Evolutionary conservation across 2,329 filamentous ascomycete genomes (phyloP).

Genomic region (Hymenoscyphus infarciens): DNA sequence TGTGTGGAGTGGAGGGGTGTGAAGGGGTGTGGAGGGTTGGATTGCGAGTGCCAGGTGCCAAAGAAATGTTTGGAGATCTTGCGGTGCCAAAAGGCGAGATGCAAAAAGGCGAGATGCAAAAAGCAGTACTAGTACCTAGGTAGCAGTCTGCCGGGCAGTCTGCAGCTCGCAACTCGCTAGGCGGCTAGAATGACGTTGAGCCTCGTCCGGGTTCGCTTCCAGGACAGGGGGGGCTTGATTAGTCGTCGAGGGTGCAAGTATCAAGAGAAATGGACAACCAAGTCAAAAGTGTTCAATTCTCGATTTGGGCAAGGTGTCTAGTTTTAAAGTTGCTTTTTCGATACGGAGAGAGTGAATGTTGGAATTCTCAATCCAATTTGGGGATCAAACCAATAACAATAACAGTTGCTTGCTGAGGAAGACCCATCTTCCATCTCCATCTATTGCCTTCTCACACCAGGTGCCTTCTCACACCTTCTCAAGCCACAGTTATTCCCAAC

Average conservation of each 20-base stretch:
- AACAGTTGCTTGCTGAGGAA: background rate
- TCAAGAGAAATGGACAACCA: too few relatives aligned
- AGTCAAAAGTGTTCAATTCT: background rate
- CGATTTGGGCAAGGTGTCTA: background rate
- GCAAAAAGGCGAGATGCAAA: too few relatives aligned
- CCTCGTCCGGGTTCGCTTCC: too few relatives aligned
- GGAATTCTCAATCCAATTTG: background rate
- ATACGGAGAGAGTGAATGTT: background rate
- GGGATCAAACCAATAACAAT: background rate
- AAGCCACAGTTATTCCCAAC: conserved; percentile 15
- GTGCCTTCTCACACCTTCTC: too few relatives aligned
- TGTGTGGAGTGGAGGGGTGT: background rate
- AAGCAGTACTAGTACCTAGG: too few relatives aligned
- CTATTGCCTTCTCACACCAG: conserved; percentile 25
- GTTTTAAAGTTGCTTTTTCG: background rate
- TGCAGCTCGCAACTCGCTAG: too few relatives aligned
- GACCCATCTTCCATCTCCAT: conserved; percentile 17
- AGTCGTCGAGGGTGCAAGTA: too few relatives aligned
- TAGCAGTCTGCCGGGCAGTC: too few relatives aligned
- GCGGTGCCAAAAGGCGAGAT: too few relatives aligned
- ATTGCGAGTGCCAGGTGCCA: background rate
- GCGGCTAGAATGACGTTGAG: too few relatives aligned
- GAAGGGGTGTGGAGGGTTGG: background rate
- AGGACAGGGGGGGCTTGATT: too few relatives aligned
- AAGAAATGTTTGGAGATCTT: background rate